phyloP scores from a whole-genome alignment of 345 rosid species.

The Salix viminalis region DNA sequence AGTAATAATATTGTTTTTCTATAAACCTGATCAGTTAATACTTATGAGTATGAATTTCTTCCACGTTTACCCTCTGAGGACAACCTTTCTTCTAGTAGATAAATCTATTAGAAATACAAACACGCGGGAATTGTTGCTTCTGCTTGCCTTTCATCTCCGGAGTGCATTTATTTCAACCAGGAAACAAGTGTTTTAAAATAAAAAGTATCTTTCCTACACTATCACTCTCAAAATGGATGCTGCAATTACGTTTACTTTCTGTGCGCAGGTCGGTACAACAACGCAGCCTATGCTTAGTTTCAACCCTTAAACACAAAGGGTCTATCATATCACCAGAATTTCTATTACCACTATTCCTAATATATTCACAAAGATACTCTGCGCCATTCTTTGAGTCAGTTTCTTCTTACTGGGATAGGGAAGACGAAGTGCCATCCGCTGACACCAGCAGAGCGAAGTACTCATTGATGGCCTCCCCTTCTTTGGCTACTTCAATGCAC shows the following conservation, averaged over 20 bases:
- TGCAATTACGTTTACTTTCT: neutral
- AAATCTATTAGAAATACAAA: neutral
- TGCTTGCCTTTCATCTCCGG: neutral
- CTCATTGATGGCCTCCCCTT: constrained; percentile 69
- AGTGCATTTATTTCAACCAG: neutral
- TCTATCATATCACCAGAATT: neutral
- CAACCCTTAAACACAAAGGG: neutral
- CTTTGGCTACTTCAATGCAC: constrained; percentile 50
- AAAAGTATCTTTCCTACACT: neutral
- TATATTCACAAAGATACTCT: constrained; percentile 4
- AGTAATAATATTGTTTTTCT: too few relatives aligned
- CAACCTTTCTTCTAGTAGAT: neutral
- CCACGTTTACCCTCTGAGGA: neutral
- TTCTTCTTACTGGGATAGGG: neutral
- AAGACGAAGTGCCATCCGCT: constrained; percentile 25
- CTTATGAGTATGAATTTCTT: neutral
- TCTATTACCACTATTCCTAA: neutral
- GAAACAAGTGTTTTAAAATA: neutral
- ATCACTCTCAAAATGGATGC: neutral
- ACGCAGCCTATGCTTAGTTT: neutral
- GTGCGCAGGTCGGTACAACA: neutral
- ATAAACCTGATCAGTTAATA: neutral
- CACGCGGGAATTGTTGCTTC: neutral
- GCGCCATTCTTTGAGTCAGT: neutral
- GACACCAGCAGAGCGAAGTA: constrained; percentile 58